phyloP scores from a whole-genome alignment of 140 eudicot species.

The Stevia rebaudiana region DNA sequence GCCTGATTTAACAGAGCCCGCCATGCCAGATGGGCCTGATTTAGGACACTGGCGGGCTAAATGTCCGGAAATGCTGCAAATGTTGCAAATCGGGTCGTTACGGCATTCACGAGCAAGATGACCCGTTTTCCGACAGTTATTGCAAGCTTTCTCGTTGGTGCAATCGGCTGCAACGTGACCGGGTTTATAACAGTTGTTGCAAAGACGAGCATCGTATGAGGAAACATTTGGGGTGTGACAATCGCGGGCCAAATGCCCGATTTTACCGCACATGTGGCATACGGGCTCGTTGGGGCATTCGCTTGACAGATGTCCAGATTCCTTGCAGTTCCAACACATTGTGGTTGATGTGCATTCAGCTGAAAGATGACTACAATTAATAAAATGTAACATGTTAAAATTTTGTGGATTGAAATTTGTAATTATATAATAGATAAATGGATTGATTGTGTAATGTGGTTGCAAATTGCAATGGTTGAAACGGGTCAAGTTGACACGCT shows the following conservation, averaged over 20 bases:
- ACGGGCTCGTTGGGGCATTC: conserved; percentile 54
- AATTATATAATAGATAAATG: not conserved
- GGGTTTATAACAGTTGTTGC: conserved; percentile 64
- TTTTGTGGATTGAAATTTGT: not conserved
- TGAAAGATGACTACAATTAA: conserved; percentile 48
- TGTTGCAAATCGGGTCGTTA: conserved; percentile 64
- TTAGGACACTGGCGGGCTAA: conserved; percentile 58
- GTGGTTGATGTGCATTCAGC: conserved; percentile 70
- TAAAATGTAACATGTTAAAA: conserved; percentile 16
- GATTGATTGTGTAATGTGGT: not conserved
- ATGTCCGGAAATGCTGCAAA: conserved; percentile 62
- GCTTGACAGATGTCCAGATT: conserved; percentile 61
- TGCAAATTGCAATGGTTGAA: not conserved
- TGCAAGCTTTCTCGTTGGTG: conserved; percentile 76
- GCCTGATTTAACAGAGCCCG: conserved; percentile 14
- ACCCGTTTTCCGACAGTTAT: conserved; percentile 67
- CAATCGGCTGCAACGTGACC: conserved; percentile 71
- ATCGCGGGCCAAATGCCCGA: conserved; percentile 64
- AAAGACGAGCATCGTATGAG: conserved; percentile 45
- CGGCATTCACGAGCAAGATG: conserved; percentile 75
- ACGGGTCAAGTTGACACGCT: not conserved
- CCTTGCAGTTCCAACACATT: conserved; percentile 75
- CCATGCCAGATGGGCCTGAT: conserved; percentile 12
- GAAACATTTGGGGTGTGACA: conserved; percentile 38
- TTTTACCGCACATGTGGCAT: conserved; percentile 62